Conservation (phyloP, 306 rosid species). For the Carpinus fangiana region DNA sequence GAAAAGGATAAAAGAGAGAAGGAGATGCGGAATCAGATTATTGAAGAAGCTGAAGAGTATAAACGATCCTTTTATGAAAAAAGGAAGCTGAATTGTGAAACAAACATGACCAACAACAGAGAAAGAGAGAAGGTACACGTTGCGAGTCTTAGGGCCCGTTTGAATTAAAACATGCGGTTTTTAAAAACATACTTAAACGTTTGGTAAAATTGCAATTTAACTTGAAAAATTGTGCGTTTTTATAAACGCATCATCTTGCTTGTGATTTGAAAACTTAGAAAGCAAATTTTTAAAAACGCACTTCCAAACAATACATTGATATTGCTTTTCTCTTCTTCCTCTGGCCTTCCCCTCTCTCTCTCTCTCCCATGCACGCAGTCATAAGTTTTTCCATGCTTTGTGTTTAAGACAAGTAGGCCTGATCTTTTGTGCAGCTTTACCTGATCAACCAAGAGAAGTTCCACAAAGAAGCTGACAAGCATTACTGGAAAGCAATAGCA, state of each 20-base stretch:
- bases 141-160: not conserved
- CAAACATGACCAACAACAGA: slow-evolving; percentile 65
- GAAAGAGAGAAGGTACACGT: slow-evolving; percentile 82
- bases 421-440: slow-evolving; percentile 48
- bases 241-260: no score
- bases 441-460: slow-evolving; percentile 81
- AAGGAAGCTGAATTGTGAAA: slow-evolving; percentile 68
- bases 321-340: not conserved
- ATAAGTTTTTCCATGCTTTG: no score
- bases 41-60: slow-evolving; percentile 85
- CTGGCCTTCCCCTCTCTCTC: not conserved
- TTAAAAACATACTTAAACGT: no score
- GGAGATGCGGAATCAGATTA: slow-evolving; percentile 84
- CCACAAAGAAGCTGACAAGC: slow-evolving; percentile 92
- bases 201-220: no score
- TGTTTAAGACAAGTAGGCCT: slow-evolving; percentile 18
- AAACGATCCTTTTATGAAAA: slow-evolving; percentile 74
- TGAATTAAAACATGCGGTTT: no score
- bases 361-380: no score
- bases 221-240: no score
- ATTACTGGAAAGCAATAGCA: slow-evolving; percentile 93
- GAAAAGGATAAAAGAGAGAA: slow-evolving; percentile 79
- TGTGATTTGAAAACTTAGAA: no score
- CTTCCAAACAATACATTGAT: no score
- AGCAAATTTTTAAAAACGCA: no score